Conservation (phyloP, 768 basidiomycete species). For the Mycena rosella region DNA sequence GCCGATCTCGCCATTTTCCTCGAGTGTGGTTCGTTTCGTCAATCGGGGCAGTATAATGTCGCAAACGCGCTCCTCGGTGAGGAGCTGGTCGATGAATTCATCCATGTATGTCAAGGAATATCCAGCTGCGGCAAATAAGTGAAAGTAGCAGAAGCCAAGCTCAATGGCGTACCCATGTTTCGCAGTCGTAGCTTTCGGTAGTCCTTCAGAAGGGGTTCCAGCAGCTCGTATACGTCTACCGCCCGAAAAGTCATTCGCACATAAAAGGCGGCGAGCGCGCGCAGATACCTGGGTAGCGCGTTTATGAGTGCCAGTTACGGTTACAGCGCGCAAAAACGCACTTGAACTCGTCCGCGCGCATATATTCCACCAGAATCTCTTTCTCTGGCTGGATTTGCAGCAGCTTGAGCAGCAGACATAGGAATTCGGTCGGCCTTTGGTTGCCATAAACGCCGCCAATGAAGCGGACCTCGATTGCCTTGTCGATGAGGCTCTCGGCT, state of each 20-base stretch:
- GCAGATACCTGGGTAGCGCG: conserved; percentile 76
- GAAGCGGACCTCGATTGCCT: conserved; percentile 82
- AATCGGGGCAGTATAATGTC: conserved; percentile 96
- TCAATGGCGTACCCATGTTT: conserved; percentile 73
- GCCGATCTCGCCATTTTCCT: conserved; percentile 92
- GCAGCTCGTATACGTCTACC: conserved; percentile 90
- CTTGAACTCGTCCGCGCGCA: conserved; percentile 99
- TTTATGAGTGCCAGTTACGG: conserved; percentile 12
- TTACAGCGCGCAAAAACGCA: conserved; percentile 53
- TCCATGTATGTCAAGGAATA: conserved; percentile 91
- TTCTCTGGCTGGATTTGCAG: conserved; percentile 98
- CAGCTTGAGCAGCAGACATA: conserved; percentile 93
- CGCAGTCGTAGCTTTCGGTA: conserved; percentile 89
- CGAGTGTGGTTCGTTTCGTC: conserved; percentile 85
- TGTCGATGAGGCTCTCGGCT: conserved; percentile 94
- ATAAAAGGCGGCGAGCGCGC: conserved; percentile 94
- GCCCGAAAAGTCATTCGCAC: conserved; percentile 94
- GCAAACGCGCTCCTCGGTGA: conserved; percentile 93
- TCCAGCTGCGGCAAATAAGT: conserved; percentile 66
- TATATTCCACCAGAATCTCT: conserved; percentile 95
- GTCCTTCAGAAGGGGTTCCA: conserved; percentile 96
- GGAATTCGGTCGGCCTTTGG: conserved; percentile 93
- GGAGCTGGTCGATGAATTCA: conserved; percentile 87
- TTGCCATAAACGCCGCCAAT: conserved; percentile 98
- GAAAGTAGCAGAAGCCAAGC: conserved; percentile 2